These are phyloP conservation scores for Inga oerstediana DNA, from an alignment of 306 rosid species.

Conservation along the genomic window DNA sequence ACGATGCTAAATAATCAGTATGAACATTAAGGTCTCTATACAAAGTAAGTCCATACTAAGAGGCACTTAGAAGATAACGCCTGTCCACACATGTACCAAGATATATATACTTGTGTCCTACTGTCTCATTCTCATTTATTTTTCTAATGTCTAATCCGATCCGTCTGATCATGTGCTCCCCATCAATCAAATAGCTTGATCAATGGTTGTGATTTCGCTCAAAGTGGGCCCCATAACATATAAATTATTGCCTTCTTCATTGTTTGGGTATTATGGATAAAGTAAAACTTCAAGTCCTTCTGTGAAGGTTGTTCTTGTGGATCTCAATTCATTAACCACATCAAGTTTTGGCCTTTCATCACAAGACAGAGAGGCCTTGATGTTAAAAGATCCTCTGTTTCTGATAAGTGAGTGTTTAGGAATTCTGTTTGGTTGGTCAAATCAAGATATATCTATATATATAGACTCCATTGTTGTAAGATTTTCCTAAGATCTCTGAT, in stretches of 20 bases:
- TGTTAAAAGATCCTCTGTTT: background rate
- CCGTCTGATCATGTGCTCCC: background rate
- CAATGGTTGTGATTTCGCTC: background rate
- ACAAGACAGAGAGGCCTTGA: background rate
- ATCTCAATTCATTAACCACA: background rate
- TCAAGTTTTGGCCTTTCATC: background rate
- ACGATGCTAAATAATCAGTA: too few relatives aligned
- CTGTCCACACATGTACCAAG: slow-evolving; percentile 36
- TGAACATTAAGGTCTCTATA: background rate
- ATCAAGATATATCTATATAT: slow-evolving; percentile 43
- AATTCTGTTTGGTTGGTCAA: slow-evolving; percentile 55
- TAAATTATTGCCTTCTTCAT: slow-evolving; percentile 30
- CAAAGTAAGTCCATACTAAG: background rate
- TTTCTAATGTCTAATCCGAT: background rate
- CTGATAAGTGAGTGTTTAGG: slow-evolving; percentile 32
- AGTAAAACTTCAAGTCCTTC: background rate
- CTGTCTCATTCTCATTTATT: slow-evolving; percentile 27
- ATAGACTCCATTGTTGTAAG: slow-evolving; percentile 67
- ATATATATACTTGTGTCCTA: slow-evolving; percentile 41
- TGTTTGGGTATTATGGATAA: background rate
- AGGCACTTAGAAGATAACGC: background rate
- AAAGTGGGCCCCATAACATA: background rate
- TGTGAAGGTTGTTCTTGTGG: background rate
- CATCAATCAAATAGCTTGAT: background rate
- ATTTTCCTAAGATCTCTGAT: slow-evolving; percentile 36